Conservation (phyloP, 306 rosid species). For the Trifolium pratense region DNA sequence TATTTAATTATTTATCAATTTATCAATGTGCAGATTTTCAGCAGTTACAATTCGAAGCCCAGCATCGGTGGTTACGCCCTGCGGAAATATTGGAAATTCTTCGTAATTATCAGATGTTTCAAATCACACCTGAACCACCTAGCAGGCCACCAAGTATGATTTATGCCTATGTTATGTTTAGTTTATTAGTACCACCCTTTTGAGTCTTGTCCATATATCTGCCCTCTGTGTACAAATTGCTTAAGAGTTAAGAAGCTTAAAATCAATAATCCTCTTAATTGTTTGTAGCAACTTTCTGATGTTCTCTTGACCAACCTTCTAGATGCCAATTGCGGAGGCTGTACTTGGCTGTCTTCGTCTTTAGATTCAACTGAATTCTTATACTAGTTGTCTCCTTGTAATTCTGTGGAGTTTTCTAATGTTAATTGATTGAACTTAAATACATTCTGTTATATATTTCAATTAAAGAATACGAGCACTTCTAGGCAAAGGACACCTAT, state of each 20-base stretch:
- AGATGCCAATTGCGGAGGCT: constrained; percentile 30
- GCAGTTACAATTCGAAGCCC: constrained; percentile 77
- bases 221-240: not conserved
- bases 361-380: constrained; percentile 10
- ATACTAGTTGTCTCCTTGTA: constrained; percentile 1
- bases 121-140: constrained; percentile 76
- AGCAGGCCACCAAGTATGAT: constrained; percentile 78
- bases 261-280: constrained; percentile 18
- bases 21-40: constrained; percentile 63
- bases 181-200: not conserved
- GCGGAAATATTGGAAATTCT: constrained; percentile 95
- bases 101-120: constrained; percentile 63
- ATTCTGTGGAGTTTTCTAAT: constrained; percentile 19
- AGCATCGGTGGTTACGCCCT: constrained; percentile 86
- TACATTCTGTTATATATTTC: not conserved
- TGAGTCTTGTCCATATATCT: constrained; percentile 1
- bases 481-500: constrained; percentile 29
- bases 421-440: not conserved
- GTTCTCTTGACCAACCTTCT: constrained; percentile 31
- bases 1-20: constrained; percentile 24
- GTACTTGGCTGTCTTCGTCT: constrained; percentile 23
- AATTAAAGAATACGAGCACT: constrained; percentile 18
- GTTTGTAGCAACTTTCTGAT: constrained; percentile 47
- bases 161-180: constrained; percentile 35
- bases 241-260: constrained; percentile 5